phyloP scores from a whole-genome alignment of 108 stramenopile species.

The Cylindrotheca closterium region DNA sequence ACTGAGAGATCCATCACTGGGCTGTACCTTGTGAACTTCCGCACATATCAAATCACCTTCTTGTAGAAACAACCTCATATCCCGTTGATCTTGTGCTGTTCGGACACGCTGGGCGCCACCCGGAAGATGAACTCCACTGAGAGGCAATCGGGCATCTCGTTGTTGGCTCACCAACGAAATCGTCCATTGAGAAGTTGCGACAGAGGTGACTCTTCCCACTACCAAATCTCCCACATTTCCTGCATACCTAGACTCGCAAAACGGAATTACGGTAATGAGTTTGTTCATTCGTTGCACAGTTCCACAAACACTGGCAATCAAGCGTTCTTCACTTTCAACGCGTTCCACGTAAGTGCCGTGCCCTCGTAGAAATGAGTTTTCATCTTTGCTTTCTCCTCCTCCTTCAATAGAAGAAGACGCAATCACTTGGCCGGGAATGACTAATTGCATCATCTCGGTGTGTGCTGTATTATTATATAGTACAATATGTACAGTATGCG shows the following conservation, averaged over 20 bases:
- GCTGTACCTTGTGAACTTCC: slow-evolving; percentile 84
- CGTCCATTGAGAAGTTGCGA: slow-evolving; percentile 88
- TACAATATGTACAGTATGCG: no score
- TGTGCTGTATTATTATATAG: no score
- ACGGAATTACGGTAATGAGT: slow-evolving; percentile 91
- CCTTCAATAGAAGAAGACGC: slow-evolving; percentile 46
- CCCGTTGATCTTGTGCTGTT: slow-evolving; percentile 93
- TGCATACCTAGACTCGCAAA: slow-evolving; percentile 53
- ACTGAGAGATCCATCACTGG: slow-evolving; percentile 74
- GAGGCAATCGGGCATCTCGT: slow-evolving; percentile 75
- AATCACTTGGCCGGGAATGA: slow-evolving; percentile 88
- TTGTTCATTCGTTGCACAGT: slow-evolving; percentile 94
- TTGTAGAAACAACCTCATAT: slow-evolving; percentile 86
- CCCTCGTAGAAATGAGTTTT: slow-evolving; percentile 89
- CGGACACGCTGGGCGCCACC: slow-evolving; percentile 94
- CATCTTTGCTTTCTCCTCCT: slow-evolving; percentile 30
- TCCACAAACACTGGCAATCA: slow-evolving; percentile 91
- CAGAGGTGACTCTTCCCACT: slow-evolving; percentile 90
- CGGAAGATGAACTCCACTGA: slow-evolving; percentile 90
- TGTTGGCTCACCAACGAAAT: slow-evolving; percentile 51
- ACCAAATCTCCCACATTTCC: slow-evolving; percentile 97
- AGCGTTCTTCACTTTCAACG: slow-evolving; percentile 53
- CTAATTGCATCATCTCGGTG: slow-evolving; percentile 53
- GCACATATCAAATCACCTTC: slow-evolving; percentile 94
- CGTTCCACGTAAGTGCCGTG: slow-evolving; percentile 95